A percentile compares a stretch with the other conserved stretches of the same genome.
phyloP scores from a whole-genome alignment of 2,329 filamentous ascomycete species.

The Pseudogymnoascus sp. region DNA sequence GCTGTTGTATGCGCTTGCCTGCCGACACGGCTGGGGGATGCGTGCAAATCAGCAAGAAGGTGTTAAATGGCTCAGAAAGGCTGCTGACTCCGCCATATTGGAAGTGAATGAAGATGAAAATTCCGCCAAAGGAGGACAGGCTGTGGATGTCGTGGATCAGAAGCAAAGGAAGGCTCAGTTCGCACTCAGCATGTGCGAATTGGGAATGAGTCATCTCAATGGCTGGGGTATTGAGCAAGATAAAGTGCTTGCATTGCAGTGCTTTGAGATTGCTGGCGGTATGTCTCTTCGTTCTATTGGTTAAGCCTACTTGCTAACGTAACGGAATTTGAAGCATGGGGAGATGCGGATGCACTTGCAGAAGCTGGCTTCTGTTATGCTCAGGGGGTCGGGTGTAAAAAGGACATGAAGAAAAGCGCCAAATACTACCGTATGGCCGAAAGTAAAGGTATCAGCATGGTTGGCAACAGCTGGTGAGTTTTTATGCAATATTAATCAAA shows the following conservation, averaged over 20 bases:
- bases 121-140: slow-evolving; percentile 52
- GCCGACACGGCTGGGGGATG: slow-evolving; percentile 97
- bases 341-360: slow-evolving; percentile 85
- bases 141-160: slow-evolving; percentile 58
- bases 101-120: slow-evolving; percentile 80
- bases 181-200: slow-evolving; percentile 88
- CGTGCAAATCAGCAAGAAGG: slow-evolving; percentile 83
- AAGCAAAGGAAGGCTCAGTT: slow-evolving; percentile 89
- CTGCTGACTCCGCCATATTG: slow-evolving; percentile 72
- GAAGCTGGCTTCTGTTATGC: slow-evolving; percentile 97
- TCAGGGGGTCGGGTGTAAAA: slow-evolving; percentile 87
- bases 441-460: slow-evolving; percentile 91
- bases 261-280: slow-evolving; percentile 92
- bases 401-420: slow-evolving; percentile 90
- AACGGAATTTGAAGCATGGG: slow-evolving; percentile 56
- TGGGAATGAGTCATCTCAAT: slow-evolving; percentile 95
- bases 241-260: slow-evolving; percentile 75
- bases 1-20: slow-evolving; percentile 91
- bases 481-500: slow-evolving; percentile 20
- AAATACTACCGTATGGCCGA: slow-evolving; percentile 86
- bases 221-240: slow-evolving; percentile 97
- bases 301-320: slow-evolving; percentile 16
- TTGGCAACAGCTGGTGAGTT: slow-evolving; percentile 93
- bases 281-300: slow-evolving; percentile 31
- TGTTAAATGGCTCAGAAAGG: slow-evolving; percentile 84